Evolutionary conservation across 2,329 filamentous ascomycete genomes (phyloP), one percentile per base, ranked within the genome.

Genomic region (Epichloe scottii): DNA sequence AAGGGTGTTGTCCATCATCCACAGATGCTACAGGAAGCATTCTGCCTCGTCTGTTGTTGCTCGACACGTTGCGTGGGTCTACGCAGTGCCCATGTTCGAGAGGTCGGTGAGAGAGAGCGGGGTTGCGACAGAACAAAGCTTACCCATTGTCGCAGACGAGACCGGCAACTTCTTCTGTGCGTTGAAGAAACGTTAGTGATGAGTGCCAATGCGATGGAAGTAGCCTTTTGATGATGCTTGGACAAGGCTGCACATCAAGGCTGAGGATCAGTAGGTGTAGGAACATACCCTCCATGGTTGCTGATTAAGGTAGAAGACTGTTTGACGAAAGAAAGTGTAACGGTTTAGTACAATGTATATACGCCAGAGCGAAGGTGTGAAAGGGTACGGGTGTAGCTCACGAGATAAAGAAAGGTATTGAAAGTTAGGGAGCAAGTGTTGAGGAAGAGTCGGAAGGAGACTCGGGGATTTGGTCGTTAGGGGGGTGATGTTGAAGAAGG

Each of bases 91-190:
- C 23, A 45, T 14, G 41, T 42, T 47, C 54, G 56, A 55, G 62
- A 62, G 62, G 66, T 65, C 62, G 63, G 63, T 66, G 66, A 68
- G 63, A 61, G 64, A 62, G 58, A 64, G 59, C 55, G 55, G 60
- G 61, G 39, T 33, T 15, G 49, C 49, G 47, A 47, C 41, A 47
- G 47, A 12, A 39, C 17, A 46, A 66, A 76, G 79, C 90, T 88
- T 91, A 98, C 93, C 93, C 93, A 97, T 98, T 98, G 90, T 98
- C 93, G 79, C 98, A 97, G 77, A 98, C 93, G 88, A 98, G 90
- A 76, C 93, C 93, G 76, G 93, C 93, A 77, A 98, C 93, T 89
- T 98, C 93, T 84, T 98, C 93, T 97, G 71, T 75, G 76, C 59
- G 57, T 56, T 57, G 63, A 57, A 69, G 61, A 60, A 55, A 59